These are phyloP conservation scores for Curvularia hawaiiensis DNA, from an alignment of 2,329 filamentous ascomycete species.

Conservation along the genomic window DNA sequence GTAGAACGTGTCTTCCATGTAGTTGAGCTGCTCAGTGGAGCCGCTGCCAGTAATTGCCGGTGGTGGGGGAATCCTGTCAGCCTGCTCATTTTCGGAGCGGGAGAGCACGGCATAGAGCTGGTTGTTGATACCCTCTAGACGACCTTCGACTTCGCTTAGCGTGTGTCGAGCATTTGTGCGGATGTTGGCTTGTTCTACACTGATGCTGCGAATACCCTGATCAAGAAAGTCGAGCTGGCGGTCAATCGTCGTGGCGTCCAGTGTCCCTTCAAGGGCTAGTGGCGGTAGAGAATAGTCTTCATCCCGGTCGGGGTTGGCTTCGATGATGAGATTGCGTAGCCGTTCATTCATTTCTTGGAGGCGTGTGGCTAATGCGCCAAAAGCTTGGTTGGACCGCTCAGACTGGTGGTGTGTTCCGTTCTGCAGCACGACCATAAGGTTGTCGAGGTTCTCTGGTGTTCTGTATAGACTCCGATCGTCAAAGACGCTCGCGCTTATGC, in stretches of 20 bases:
- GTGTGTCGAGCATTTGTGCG: slow-evolving; percentile 36
- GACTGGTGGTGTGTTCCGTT: slow-evolving; percentile 42
- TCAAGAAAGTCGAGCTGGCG: slow-evolving; percentile 75
- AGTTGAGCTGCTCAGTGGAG: slow-evolving; percentile 70
- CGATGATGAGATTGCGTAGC: slow-evolving; percentile 69
- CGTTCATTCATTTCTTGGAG: slow-evolving; percentile 71
- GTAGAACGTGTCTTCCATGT: slow-evolving; percentile 67
- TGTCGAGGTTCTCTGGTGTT: slow-evolving; percentile 69
- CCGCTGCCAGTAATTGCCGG: slow-evolving; percentile 63
- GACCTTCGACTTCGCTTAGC: slow-evolving; percentile 45
- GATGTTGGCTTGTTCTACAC: slow-evolving; percentile 57
- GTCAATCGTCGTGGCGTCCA: slow-evolving; percentile 45
- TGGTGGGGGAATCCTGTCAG: slow-evolving; percentile 60
- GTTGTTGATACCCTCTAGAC: slow-evolving; percentile 61
- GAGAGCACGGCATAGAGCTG: slow-evolving; percentile 60
- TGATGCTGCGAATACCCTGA: slow-evolving; percentile 65
- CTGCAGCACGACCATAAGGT: slow-evolving; percentile 45
- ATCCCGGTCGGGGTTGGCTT: slow-evolving; percentile 60
- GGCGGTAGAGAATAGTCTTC: slow-evolving; percentile 41
- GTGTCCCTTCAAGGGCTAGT: slow-evolving; percentile 19
- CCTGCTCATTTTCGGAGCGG: slow-evolving; percentile 57
- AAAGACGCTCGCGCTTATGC: slow-evolving; percentile 65
- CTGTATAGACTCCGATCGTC: slow-evolving; percentile 78
- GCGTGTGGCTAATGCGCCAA: slow-evolving; percentile 67
- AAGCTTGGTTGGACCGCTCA: slow-evolving; percentile 52